These are phyloP conservation scores for Bifiguratus adelaidae DNA, from an alignment of 192 early-diverging fungal genomes.

Conservation along the genomic window DNA sequence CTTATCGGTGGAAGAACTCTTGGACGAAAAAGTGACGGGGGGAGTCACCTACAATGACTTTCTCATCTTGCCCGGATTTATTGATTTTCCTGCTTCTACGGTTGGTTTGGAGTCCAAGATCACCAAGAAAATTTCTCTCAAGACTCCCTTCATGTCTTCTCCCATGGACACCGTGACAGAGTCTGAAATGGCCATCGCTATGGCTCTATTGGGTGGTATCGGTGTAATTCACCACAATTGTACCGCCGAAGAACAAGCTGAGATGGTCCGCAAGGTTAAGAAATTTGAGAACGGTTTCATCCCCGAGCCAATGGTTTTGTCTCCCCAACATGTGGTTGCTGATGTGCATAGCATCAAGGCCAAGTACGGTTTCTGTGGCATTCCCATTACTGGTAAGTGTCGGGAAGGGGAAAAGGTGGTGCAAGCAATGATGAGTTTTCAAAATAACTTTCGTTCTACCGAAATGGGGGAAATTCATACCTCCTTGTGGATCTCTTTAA, in stretches of 20 bases:
- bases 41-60: slow-evolving; percentile 99
- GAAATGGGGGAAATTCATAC: too few relatives aligned
- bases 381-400: slow-evolving; percentile 81
- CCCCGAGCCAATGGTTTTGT: slow-evolving; percentile 82
- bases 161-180: slow-evolving; percentile 99
- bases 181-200: slow-evolving; percentile 95
- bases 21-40: slow-evolving; percentile 68
- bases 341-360: slow-evolving; percentile 85
- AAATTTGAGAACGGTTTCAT: slow-evolving; percentile 99
- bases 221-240: slow-evolving; percentile 99
- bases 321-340: slow-evolving; percentile 69
- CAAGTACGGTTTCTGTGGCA: slow-evolving; percentile 85
- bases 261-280: slow-evolving; percentile 97
- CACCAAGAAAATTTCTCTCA: slow-evolving; percentile 83
- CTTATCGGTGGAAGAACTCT: slow-evolving; percentile 69
- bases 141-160: slow-evolving; percentile 87
- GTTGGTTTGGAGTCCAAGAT: slow-evolving; percentile 77
- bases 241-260: slow-evolving; percentile 87
- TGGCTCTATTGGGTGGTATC: slow-evolving; percentile 90
- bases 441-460: slow-evolving; percentile 32
- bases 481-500: not conserved
- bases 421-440: not conserved
- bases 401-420: not conserved
- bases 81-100: slow-evolving; percentile 80
- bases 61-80: slow-evolving; percentile 90